Evolutionary conservation across 805 yeast genomes (phyloP).

Genomic region (Lachancea meyersii): DNA sequence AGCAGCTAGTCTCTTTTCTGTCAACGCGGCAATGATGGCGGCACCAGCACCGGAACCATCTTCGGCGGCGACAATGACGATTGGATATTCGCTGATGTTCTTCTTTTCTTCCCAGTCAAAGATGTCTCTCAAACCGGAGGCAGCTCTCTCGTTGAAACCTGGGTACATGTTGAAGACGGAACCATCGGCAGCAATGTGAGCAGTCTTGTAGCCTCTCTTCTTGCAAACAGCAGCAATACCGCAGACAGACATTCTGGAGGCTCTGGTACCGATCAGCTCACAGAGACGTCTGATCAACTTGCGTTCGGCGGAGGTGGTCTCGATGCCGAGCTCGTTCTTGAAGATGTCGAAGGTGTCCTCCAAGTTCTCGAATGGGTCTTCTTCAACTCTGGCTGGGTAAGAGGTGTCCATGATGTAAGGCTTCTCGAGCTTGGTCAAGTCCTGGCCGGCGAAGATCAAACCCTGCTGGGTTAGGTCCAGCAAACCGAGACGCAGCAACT

Average conservation of each 20-base stretch:
- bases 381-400: slow-evolving; percentile 78
- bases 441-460: slow-evolving; percentile 64
- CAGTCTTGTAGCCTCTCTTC: slow-evolving; percentile 71
- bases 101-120: slow-evolving; percentile 61
- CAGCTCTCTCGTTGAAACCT: slow-evolving; percentile 82
- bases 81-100: slow-evolving; percentile 56
- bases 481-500: slow-evolving; percentile 73
- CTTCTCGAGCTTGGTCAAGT: slow-evolving; percentile 51
- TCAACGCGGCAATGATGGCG: slow-evolving; percentile 93
- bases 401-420: slow-evolving; percentile 84
- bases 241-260: slow-evolving; percentile 88
- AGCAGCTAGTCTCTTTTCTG: slow-evolving; percentile 67
- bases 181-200: slow-evolving; percentile 95
- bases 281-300: slow-evolving; percentile 75
- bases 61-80: slow-evolving; percentile 83
- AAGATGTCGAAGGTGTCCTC: slow-evolving; percentile 67
- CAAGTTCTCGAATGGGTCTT: slow-evolving; percentile 81
- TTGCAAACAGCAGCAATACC: slow-evolving; percentile 92
- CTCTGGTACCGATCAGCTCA: slow-evolving; percentile 83
- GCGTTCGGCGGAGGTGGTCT: slow-evolving; percentile 72
- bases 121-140: slow-evolving; percentile 79
- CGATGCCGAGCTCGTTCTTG: slow-evolving; percentile 48
- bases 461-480: slow-evolving; percentile 64
- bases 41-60: slow-evolving; percentile 99
- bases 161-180: slow-evolving; percentile 94